Evolutionary conservation across 148 eudicot genomes (phyloP).

Genomic region (Linanthus parryae): DNA sequence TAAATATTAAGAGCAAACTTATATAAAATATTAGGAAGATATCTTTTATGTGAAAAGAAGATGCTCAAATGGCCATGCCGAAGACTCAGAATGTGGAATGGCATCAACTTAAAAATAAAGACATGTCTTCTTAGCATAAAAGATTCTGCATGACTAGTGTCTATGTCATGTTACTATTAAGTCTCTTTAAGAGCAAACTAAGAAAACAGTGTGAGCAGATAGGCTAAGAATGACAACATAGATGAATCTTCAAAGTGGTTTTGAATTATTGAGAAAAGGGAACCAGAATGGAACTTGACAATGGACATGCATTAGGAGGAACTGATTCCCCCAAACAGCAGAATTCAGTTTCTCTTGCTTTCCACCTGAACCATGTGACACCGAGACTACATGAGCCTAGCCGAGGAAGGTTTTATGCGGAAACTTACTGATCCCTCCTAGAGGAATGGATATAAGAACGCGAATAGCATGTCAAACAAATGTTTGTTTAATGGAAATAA

Average conservation of each 20-base stretch:
- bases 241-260: constrained; percentile 23
- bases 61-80: too few species aligned
- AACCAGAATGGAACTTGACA: constrained; percentile 18
- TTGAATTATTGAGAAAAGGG: constrained; percentile 34
- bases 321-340: constrained; percentile 23
- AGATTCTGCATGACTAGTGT: too few species aligned
- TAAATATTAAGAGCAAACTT: too few species aligned
- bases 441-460: constrained; percentile 23
- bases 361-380: constrained; percentile 22
- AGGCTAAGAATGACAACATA: constrained; percentile 7
- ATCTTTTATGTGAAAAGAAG: too few species aligned
- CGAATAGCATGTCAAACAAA: constrained; percentile 27
- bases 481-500: constrained; percentile 23
- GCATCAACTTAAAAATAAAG: too few species aligned
- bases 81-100: too few species aligned
- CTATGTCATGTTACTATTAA: too few species aligned
- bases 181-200: too few species aligned
- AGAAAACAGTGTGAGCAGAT: too few species aligned
- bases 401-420: constrained; percentile 12
- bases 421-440: constrained; percentile 16
- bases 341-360: constrained; percentile 6
- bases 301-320: constrained; percentile 27
- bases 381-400: constrained; percentile 27
- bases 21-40: too few species aligned
- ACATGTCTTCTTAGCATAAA: too few species aligned